Percentiles rank a stretch among this genome's conserved stretches.
phyloP scores from a whole-genome alignment of 1,284 basidiomycete genomes.

The Volvariella surrecta region DNA sequence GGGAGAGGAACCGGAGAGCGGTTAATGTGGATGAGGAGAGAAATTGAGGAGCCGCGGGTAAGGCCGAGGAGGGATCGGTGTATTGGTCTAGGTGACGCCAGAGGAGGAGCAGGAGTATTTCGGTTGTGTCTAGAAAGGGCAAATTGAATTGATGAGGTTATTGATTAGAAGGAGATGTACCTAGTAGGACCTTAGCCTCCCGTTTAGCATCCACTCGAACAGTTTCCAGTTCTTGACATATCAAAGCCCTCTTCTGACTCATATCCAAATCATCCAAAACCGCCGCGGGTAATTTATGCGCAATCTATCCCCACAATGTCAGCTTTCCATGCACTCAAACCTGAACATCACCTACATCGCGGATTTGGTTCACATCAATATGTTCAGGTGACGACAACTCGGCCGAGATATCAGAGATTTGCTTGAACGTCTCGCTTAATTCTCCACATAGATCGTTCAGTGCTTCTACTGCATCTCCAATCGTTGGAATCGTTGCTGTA shows the following conservation, averaged over 20 bases:
- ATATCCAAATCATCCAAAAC: constrained; percentile 59
- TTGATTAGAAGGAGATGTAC: constrained; percentile 19
- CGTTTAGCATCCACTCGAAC: constrained; percentile 35
- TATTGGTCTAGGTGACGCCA: constrained; percentile 80
- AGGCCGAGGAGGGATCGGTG: constrained; percentile 28
- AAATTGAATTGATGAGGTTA: constrained; percentile 3
- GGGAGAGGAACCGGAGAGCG: constrained; percentile 44
- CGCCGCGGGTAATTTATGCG: constrained; percentile 42
- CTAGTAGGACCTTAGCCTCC: constrained; percentile 44
- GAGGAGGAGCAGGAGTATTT: constrained; percentile 78
- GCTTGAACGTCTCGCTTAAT: constrained; percentile 53
- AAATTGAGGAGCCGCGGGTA: constrained; percentile 16
- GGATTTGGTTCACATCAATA: constrained; percentile 63
- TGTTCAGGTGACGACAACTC: constrained; percentile 67
- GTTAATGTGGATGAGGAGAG: constrained; percentile 31
- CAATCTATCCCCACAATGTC: constrained; percentile 30
- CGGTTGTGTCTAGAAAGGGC: constrained; percentile 50
- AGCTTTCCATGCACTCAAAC: not conserved
- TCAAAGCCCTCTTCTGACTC: constrained; percentile 55
- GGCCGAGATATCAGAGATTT: constrained; percentile 58
- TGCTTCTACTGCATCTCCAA: constrained; percentile 69
- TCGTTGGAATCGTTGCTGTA: constrained; percentile 63
- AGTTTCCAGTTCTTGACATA: constrained; percentile 49
- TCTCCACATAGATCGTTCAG: constrained; percentile 54
- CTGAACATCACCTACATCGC: constrained; percentile 50